Evolutionary conservation across 352 stramenopile genomes (phyloP).

Genomic region (Globisporangium cystogenes): DNA sequence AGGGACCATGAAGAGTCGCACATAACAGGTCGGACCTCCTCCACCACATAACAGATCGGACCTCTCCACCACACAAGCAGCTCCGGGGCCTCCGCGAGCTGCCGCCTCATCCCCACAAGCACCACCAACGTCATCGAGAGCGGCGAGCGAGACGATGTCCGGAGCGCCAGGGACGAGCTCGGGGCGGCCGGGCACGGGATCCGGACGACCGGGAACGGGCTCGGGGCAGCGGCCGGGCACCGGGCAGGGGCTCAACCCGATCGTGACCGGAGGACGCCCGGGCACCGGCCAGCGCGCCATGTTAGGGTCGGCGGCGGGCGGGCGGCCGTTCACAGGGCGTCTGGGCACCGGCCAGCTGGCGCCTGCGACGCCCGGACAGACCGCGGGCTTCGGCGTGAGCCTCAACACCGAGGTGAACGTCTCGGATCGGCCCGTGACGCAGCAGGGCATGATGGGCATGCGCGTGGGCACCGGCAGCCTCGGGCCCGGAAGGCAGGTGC

Average conservation of each 20-base stretch:
- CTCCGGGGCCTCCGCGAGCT: neutral
- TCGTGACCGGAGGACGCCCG: conserved; percentile 33
- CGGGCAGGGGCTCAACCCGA: conserved; percentile 53
- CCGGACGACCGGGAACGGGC: conserved; percentile 35
- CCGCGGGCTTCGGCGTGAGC: conserved; percentile 63
- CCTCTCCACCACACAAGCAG: no score
- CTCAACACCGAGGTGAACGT: conserved; percentile 91
- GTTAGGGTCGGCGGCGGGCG: conserved; percentile 40
- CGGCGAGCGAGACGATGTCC: conserved; percentile 15
- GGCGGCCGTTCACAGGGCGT: conserved; percentile 46
- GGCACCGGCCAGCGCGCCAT: conserved; percentile 48
- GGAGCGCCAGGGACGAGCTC: conserved; percentile 45
- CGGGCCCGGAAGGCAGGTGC: conserved; percentile 70
- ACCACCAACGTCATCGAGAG: neutral
- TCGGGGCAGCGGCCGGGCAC: conserved; percentile 40
- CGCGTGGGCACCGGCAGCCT: conserved; percentile 52
- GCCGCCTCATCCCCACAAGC: neutral
- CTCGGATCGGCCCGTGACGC: conserved; percentile 88
- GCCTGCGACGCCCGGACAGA: conserved; percentile 61
- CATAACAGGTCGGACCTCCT: no score
- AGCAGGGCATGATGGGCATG: conserved; percentile 93
- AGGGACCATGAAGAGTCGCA: no score
- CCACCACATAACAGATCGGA: no score
- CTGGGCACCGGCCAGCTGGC: conserved; percentile 50
- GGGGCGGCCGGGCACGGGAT: conserved; percentile 47